Evolutionary conservation across 176 grass and related monocot species (phyloP).

Genomic region (Eragrostis nindensis): DNA sequence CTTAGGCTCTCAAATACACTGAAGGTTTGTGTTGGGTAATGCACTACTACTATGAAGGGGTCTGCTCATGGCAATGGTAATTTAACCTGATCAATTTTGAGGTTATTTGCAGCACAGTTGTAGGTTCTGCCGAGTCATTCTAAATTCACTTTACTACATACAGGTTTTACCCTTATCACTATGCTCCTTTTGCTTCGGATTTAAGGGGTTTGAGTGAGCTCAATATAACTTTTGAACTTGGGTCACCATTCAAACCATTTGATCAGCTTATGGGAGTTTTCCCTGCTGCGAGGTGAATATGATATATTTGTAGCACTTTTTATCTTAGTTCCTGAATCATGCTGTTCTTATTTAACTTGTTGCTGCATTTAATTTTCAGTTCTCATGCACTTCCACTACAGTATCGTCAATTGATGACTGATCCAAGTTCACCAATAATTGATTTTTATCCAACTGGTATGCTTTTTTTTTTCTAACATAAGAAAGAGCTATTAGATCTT

Average conservation of each 20-base stretch:
- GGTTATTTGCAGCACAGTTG: background rate
- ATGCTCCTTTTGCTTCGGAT: slow-evolving; percentile 99
- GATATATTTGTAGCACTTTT: slow-evolving; percentile 9
- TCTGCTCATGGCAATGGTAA: slow-evolving; percentile 98
- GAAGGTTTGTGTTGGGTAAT: slow-evolving; percentile 99
- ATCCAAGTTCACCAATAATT: slow-evolving; percentile 85
- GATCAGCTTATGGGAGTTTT: slow-evolving; percentile 99
- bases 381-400: slow-evolving; percentile 86
- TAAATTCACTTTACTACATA: slow-evolving; percentile 13
- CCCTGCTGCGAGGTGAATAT: slow-evolving; percentile 90
- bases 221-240: slow-evolving; percentile 73
- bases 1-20: slow-evolving; percentile 74
- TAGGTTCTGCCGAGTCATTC: slow-evolving; percentile 32
- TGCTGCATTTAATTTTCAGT: slow-evolving; percentile 56
- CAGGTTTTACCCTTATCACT: slow-evolving; percentile 99
- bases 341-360: background rate
- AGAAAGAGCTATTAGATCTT: slow-evolving; percentile 9
- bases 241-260: slow-evolving; percentile 93
- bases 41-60: slow-evolving; percentile 98
- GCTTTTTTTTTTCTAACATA: slow-evolving; percentile 13
- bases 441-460: slow-evolving; percentile 98
- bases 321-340: slow-evolving; percentile 19
- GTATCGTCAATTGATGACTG: slow-evolving; percentile 77
- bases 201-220: slow-evolving; percentile 67
- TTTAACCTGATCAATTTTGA: slow-evolving; percentile 23